A percentile compares a stretch with the other conserved stretches of the same genome.
Evolutionary conservation across 2,329 filamentous ascomycete species (phyloP).

Genomic region (Capronia americana): DNA sequence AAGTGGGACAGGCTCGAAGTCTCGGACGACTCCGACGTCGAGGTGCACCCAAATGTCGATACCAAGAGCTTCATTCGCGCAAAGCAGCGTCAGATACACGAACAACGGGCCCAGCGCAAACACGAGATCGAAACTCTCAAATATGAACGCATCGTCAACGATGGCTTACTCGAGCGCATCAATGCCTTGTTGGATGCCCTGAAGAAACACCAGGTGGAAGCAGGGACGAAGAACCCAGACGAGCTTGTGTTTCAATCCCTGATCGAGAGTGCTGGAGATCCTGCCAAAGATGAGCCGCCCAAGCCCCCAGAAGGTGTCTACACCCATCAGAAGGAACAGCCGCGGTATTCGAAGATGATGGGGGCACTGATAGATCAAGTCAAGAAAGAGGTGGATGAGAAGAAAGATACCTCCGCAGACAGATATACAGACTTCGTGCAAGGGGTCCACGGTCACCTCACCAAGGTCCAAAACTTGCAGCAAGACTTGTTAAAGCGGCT

Average conservation of each 20-base stretch:
- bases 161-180: slow-evolving; percentile 85
- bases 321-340: slow-evolving; percentile 73
- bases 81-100: slow-evolving; percentile 96
- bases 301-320: slow-evolving; percentile 81
- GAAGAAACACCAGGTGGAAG: slow-evolving; percentile 73
- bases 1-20: slow-evolving; percentile 85
- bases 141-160: slow-evolving; percentile 89
- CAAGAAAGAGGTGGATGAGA: slow-evolving; percentile 82
- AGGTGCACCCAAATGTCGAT: slow-evolving; percentile 98
- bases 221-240: slow-evolving; percentile 69
- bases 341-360: slow-evolving; percentile 97
- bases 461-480: slow-evolving; percentile 79
- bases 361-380: slow-evolving; percentile 93
- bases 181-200: slow-evolving; percentile 76
- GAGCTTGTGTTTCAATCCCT: slow-evolving; percentile 88
- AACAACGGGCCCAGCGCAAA: slow-evolving; percentile 82
- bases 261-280: slow-evolving; percentile 77
- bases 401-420: slow-evolving; percentile 63
- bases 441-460: slow-evolving; percentile 77
- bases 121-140: slow-evolving; percentile 89
- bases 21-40: slow-evolving; percentile 96
- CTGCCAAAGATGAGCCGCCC: slow-evolving; percentile 75
- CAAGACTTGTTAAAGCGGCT: slow-evolving; percentile 76
- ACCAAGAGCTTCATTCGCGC: slow-evolving; percentile 98
- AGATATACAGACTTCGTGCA: slow-evolving; percentile 77